phyloP scores from a whole-genome alignment of 2,329 filamentous ascomycete species.

The Geosmithia morbida region DNA sequence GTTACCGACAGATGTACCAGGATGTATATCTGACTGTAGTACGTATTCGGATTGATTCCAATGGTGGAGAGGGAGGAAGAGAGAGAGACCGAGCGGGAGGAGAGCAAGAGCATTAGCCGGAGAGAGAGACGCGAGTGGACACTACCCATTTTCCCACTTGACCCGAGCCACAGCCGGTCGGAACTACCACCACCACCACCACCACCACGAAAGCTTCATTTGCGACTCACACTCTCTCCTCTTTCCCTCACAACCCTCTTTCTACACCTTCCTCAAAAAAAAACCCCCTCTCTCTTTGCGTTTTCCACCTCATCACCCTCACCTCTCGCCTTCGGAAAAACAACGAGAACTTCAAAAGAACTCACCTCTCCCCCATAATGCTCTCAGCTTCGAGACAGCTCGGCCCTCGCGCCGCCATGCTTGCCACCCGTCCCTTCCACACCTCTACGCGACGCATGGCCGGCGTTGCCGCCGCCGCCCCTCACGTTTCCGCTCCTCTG shows the following conservation, averaged over 20 bases:
- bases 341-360: neutral
- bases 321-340: neutral
- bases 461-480: slow-evolving; percentile 20
- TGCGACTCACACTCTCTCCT: neutral
- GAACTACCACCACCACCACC: neutral
- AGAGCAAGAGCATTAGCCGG: neutral
- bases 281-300: neutral
- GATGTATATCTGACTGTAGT: too few species aligned
- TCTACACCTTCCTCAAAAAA: too few species aligned
- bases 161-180: neutral
- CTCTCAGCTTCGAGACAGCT: slow-evolving; percentile 26
- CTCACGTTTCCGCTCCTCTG: slow-evolving; percentile 29
- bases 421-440: slow-evolving; percentile 28
- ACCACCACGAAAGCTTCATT: neutral
- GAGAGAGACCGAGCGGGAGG: neutral
- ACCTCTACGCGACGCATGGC: slow-evolving; percentile 31
- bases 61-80: too few species aligned
- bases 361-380: slow-evolving; percentile 19
- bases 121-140: neutral
- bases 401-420: slow-evolving; percentile 19
- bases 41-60: too few species aligned
- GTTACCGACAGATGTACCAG: too few species aligned
- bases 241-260: neutral
- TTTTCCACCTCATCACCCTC: neutral
- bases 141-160: neutral